Evolutionary conservation across 768 basidiomycete genomes (phyloP), one percentile per base, ranked within the genome.

Genomic region (Hypsizygus marmoreus): DNA sequence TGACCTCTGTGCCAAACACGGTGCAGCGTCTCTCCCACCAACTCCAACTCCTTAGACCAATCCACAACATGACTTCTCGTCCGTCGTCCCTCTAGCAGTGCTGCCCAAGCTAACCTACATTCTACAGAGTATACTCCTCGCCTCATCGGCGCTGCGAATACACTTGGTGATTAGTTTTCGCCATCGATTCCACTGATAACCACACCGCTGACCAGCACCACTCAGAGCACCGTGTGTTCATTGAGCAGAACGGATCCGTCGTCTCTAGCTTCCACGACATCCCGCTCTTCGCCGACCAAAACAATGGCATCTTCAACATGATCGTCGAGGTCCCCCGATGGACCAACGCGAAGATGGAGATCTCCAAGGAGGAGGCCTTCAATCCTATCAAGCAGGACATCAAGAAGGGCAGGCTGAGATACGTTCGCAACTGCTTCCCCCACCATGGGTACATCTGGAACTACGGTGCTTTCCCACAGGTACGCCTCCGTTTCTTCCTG

Each of bases 401-500:
- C 69, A 98, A 97, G 76, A 93, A 91, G 73, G 92, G 92, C 61
- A 91, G 88, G 63, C 74, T 98, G 68, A 90, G 97, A 60, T 98
- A 79, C 71, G 97, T 99, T 57, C 88, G 97, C 73, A 98, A 98
- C 81, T 98, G 97, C 73, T 99, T 99, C 89, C 97, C 97, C 58
- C 97, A 99, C 77, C 95, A 98, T 66, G 95, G 97, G 28, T 95
- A 97, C 79, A 94, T 99, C 77, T 99, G 97, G 97, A 99, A 99
- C 80, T 99, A 99, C 64, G 95, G 95, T 61, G 94, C 95, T 49
- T 97, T 99, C 84, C 95, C 95, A 51, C 93, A 95, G 82, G 93
- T 87, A 45, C 37, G 82, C 62, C 8, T 31, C 14, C 4, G 24
- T 13, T 6, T 40, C 20, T 13, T 8, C 12, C 19, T 40, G 12